Conservation (phyloP, 1,284 basidiomycete species). For the Tilletia indica region DNA sequence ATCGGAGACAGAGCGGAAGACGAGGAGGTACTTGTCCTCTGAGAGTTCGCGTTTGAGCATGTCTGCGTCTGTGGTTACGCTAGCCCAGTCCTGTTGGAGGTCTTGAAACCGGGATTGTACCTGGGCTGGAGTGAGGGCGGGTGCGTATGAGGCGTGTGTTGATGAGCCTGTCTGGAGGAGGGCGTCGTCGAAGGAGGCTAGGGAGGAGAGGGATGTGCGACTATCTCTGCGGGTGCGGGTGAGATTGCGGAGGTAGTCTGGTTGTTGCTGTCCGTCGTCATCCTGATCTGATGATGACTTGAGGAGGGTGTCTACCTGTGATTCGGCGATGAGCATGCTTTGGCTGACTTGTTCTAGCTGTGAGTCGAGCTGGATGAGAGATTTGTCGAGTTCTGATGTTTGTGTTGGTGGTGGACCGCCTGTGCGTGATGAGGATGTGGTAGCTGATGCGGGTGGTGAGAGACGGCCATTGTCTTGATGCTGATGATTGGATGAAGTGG, state of each 20-base stretch:
- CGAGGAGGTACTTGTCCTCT: conserved; percentile 90
- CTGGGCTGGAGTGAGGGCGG: conserved; percentile 24
- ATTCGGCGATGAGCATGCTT: conserved; percentile 23
- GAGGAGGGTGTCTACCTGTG: background rate
- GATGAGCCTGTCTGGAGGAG: conserved; percentile 8
- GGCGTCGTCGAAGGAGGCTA: conserved; percentile 33
- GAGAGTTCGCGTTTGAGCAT: conserved; percentile 82
- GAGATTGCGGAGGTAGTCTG: conserved; percentile 24
- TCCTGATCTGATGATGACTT: conserved; percentile 20
- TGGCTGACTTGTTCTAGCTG: conserved; percentile 67
- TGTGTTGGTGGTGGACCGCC: too few relatives aligned
- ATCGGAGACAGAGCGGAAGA: conserved; percentile 86
- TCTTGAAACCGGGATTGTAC: conserved; percentile 29
- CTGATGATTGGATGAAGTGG: background rate
- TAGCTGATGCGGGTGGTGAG: background rate
- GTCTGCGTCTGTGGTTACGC: conserved; percentile 75
- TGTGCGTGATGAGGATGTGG: background rate
- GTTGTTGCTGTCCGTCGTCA: conserved; percentile 19
- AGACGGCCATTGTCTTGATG: background rate
- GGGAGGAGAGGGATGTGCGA: conserved; percentile 29
- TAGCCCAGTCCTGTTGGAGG: conserved; percentile 69
- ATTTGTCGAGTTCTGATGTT: conserved; percentile 68
- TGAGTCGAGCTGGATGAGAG: conserved; percentile 74
- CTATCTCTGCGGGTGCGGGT: conserved; percentile 24
- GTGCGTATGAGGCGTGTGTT: conserved; percentile 24